Evolutionary conservation across 352 stramenopile species (phyloP), one percentile per base, ranked within the genome.

Genomic region (Globisporangium spinosum): DNA sequence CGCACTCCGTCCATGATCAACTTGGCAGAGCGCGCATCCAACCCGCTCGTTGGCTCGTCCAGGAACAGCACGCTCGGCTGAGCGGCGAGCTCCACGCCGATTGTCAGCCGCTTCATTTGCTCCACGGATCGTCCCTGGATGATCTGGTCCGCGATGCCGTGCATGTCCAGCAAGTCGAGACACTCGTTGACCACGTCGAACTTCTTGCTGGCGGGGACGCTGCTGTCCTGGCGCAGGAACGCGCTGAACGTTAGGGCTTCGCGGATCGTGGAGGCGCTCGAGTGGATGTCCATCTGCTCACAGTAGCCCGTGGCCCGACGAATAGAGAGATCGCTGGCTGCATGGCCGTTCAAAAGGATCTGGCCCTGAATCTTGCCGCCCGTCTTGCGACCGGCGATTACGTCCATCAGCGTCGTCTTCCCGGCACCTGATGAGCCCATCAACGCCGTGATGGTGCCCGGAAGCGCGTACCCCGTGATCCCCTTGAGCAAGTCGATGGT

Each of bases 321-420:
- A 13, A 56, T 56, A 10, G 49, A 17, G 1, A 56, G 22, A 8
- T 56, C 49, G 9, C 6, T 56, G 22, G 49, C 49, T 32, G 25
- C 49, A 20, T 56, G 5, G n/a, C 49, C 90, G 72, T 97, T 97
- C 10, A 97, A 43, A 8, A 73, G 65, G 61, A 97, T 79, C 9
- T 90, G 60, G 22, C 91, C 89, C 43, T 59, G 75, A 45, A 94
- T 80, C 9, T 29, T 73, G n/a, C 90, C 90, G 23, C 74, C 77
- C 12, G 74, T 87, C 70, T 97, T 97, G 59, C 91, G 75, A 29
- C 92, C 70, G 1, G 90, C 83, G 45, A 98, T 86, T 0, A 97
- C 89, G 76, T 98, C 89, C 58, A 95, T 83, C 12, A 97, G 73
- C 2, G 91, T 97, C 5, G 89, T 95, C 70, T 97, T 96, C 0